These are phyloP conservation scores for Chlamydomonas sp. DNA, from an alignment of 139 green algal species.

Conservation along the genomic window DNA sequence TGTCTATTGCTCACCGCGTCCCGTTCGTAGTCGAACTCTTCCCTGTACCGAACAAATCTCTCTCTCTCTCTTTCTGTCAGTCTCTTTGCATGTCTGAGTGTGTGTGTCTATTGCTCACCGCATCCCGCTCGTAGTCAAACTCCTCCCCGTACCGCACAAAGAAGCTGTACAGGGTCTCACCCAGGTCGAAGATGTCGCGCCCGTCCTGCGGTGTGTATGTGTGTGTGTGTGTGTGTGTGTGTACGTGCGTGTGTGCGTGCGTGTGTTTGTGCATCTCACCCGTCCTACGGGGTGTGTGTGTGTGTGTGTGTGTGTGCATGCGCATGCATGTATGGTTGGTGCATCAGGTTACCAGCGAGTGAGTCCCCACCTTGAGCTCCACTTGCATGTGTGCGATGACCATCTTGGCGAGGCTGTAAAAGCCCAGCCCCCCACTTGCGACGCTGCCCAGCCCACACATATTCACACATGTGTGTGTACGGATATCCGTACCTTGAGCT, in stretches of 20 bases:
- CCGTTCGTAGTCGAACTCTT: not conserved
- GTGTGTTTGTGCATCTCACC: too few species aligned
- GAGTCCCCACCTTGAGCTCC: constrained; percentile 26
- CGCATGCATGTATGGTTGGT: too few species aligned
- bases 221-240: not conserved
- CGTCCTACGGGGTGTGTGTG: too few species aligned
- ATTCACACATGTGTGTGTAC: not conserved
- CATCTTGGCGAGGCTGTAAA: too few species aligned
- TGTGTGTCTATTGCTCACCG: constrained; percentile 17
- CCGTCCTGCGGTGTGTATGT: constrained; percentile 34
- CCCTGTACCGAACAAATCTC: not conserved
- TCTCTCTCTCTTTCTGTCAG: not conserved
- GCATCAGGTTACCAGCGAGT: not conserved
- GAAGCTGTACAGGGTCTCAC: constrained; percentile 50
- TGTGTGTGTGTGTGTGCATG: not conserved
- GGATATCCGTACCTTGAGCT: constrained; percentile 17
- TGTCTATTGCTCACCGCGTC: not conserved
- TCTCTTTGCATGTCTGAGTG: not conserved
- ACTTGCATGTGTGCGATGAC: too few species aligned
- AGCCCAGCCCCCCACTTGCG: not conserved
- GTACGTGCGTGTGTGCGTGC: too few species aligned
- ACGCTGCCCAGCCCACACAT: not conserved
- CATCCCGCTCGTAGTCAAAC: constrained; percentile 35
- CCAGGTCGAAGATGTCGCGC: constrained; percentile 43
- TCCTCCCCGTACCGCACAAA: constrained; percentile 50